Percentiles rank a stretch among this genome's conserved stretches.
phyloP scores from a whole-genome alignment of 2,329 filamentous ascomycete genomes.

The Fusarium robinianum region DNA sequence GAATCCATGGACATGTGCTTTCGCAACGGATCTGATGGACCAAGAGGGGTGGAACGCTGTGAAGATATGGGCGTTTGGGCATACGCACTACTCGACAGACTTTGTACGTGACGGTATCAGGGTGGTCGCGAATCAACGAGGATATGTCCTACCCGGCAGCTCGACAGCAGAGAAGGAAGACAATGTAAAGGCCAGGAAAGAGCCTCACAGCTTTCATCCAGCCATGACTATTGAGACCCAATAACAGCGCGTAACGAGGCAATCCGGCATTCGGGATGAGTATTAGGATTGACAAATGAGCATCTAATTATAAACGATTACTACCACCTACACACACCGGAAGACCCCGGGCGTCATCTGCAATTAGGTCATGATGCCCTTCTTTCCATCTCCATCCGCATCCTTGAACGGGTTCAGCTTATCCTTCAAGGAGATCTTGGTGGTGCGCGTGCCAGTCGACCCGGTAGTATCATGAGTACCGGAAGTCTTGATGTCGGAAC shows the following conservation, averaged over 20 bases:
- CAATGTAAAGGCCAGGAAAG: no score
- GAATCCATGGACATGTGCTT: slow-evolving; percentile 53
- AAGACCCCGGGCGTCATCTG: no score
- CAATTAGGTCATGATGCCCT: slow-evolving; percentile 26
- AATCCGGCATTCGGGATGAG: no score
- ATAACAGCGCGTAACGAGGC: no score
- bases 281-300: no score
- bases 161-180: no score
- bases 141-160: slow-evolving; percentile 38
- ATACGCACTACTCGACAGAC: slow-evolving; percentile 50
- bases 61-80: slow-evolving; percentile 49
- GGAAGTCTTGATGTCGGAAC: background rate
- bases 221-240: no score
- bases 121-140: slow-evolving; percentile 49
- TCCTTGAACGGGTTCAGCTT: slow-evolving; percentile 33
- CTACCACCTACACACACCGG: no score
- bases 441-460: background rate
- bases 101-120: slow-evolving; percentile 39
- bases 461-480: background rate
- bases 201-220: no score
- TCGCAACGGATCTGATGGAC: slow-evolving; percentile 51
- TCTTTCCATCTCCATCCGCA: slow-evolving; percentile 32
- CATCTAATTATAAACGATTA: no score
- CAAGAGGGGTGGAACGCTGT: slow-evolving; percentile 41
- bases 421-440: slow-evolving; percentile 25